These are phyloP conservation scores for Plasmodium falciparum DNA, from an alignment of 169 alveolate genomes.

Conservation along the genomic window DNA sequence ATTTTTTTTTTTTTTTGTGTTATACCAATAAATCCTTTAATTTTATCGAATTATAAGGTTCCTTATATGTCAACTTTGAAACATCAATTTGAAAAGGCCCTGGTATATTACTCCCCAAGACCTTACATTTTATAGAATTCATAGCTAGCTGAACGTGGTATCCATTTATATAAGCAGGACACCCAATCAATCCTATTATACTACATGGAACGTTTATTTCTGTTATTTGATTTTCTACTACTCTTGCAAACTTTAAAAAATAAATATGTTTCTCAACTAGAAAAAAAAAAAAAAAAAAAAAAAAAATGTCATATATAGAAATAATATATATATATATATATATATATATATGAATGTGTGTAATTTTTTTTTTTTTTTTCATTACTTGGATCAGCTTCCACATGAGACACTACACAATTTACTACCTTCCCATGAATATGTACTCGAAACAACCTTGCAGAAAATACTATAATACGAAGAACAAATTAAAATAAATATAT, in stretches of 20 bases:
- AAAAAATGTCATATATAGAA: neutral
- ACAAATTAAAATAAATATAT: slow-evolving; percentile 4
- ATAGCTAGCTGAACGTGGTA: slow-evolving; percentile 89
- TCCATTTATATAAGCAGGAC: slow-evolving; percentile 90
- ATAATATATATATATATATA: neutral
- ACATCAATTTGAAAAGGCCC: slow-evolving; percentile 90
- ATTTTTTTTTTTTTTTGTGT: neutral
- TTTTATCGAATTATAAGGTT: slow-evolving; percentile 86
- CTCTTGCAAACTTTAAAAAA: slow-evolving; percentile 87
- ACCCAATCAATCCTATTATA: slow-evolving; percentile 88
- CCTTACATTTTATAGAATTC: slow-evolving; percentile 88
- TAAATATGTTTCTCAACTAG: slow-evolving; percentile 84
- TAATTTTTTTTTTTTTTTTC: neutral
- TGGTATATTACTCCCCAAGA: slow-evolving; percentile 86
- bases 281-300: neutral
- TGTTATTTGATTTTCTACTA: slow-evolving; percentile 84
- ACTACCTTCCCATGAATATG: slow-evolving; percentile 76
- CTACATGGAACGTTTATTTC: slow-evolving; percentile 87
- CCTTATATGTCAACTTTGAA: slow-evolving; percentile 84
- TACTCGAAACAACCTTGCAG: slow-evolving; percentile 86
- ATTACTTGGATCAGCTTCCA: slow-evolving; percentile 85
- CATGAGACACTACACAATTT: slow-evolving; percentile 85
- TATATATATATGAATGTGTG: neutral
- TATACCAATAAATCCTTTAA: slow-evolving; percentile 82
- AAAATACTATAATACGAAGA: slow-evolving; percentile 76